These are phyloP conservation scores for Trichoderma virens DNA, from an alignment of 495 filamentous ascomycete genomes.

Conservation along the genomic window DNA sequence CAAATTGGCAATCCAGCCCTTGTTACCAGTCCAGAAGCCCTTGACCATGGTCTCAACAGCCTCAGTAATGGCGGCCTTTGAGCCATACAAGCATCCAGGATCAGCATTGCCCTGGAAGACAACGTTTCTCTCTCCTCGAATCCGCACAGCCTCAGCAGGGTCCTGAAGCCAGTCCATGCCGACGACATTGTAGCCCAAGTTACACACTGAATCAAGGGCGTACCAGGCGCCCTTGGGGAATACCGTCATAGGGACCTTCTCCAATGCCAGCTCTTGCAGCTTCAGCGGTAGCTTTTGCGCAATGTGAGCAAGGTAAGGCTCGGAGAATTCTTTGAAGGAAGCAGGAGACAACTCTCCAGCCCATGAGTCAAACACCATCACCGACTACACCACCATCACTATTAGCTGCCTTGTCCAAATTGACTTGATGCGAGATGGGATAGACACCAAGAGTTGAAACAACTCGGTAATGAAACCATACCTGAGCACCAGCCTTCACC, in stretches of 20 bases:
- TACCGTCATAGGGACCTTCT: constrained; percentile 92
- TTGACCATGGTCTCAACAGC: constrained; percentile 75
- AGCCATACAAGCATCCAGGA: constrained; percentile 86
- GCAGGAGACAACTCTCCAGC: constrained; percentile 83
- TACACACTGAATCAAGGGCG: constrained; percentile 77
- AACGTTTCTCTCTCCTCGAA: constrained; percentile 61
- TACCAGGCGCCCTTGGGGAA: constrained; percentile 99
- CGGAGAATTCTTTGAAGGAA: constrained; percentile 72
- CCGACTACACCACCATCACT: constrained; percentile 43
- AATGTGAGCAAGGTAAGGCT: constrained; percentile 82
- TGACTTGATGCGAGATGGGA: background rate
- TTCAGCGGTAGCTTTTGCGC: constrained; percentile 64
- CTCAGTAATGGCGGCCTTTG: constrained; percentile 65
- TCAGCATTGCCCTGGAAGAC: constrained; percentile 93
- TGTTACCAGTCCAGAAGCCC: constrained; percentile 54
- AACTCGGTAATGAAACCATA: constrained; percentile 19
- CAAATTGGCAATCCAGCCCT: constrained; percentile 74
- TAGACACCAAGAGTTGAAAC: background rate
- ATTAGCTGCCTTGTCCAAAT: background rate
- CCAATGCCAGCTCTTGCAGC: constrained; percentile 62
- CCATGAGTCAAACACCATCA: constrained; percentile 99
- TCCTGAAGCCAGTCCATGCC: constrained; percentile 94
- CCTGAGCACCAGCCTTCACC: constrained; percentile 82
- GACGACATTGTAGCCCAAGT: constrained; percentile 86
- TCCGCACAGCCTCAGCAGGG: constrained; percentile 69